Percentiles rank a stretch among this genome's conserved stretches.
Conservation (phyloP, 495 filamentous ascomycete species). For the Chlorociboria aeruginascens region DNA sequence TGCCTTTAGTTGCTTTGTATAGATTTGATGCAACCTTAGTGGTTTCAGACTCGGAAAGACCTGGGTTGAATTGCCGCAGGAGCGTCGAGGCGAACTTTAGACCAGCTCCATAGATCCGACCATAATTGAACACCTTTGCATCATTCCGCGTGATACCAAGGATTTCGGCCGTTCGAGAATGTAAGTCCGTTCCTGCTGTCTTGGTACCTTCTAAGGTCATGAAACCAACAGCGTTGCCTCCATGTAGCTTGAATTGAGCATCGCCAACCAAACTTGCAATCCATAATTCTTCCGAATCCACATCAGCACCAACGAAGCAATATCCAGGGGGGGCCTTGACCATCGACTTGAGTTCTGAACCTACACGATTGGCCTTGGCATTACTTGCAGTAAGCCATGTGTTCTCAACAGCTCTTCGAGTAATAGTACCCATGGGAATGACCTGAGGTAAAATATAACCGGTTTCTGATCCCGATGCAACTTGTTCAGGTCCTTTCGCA, state of each 20-base stretch:
- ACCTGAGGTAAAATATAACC: slow-evolving; percentile 97
- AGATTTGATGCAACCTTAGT: slow-evolving; percentile 62
- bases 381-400: slow-evolving; percentile 98
- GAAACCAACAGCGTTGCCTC: slow-evolving; percentile 93
- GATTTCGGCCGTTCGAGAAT: slow-evolving; percentile 86
- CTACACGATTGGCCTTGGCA: slow-evolving; percentile 88
- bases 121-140: slow-evolving; percentile 98
- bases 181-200: slow-evolving; percentile 82
- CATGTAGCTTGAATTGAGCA: slow-evolving; percentile 84
- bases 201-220: slow-evolving; percentile 98
- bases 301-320: slow-evolving; percentile 90
- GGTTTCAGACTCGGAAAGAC: slow-evolving; percentile 63
- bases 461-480: slow-evolving; percentile 22
- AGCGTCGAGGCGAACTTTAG: slow-evolving; percentile 85
- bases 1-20: slow-evolving; percentile 82
- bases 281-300: slow-evolving; percentile 98
- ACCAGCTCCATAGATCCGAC: slow-evolving; percentile 93
- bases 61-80: slow-evolving; percentile 85
- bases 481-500: slow-evolving; percentile 8
- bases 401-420: slow-evolving; percentile 91
- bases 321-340: slow-evolving; percentile 85
- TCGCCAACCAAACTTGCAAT: slow-evolving; percentile 94
- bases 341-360: slow-evolving; percentile 96
- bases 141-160: slow-evolving; percentile 88
- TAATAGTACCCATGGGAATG: slow-evolving; percentile 98